Conservation (phyloP, 352 stramenopile genomes). For the Aphanomyces astaci region DNA sequence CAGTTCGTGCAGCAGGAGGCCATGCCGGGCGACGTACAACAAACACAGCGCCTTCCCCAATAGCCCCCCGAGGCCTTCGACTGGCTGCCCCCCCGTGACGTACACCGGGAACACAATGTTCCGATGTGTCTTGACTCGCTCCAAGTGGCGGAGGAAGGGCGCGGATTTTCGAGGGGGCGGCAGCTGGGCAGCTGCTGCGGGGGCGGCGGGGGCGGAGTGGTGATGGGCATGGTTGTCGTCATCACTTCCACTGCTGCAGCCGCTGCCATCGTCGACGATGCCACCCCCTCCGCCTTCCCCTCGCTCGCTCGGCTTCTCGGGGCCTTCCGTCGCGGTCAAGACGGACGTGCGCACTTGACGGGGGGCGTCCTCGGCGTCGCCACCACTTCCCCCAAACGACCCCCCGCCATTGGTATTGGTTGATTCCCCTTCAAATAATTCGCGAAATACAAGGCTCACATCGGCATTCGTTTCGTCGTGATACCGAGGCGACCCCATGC, state of each 20-base stretch:
- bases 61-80: constrained; percentile 52
- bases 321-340: not conserved
- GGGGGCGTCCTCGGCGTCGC: not conserved
- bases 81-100: constrained; percentile 47
- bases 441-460: not conserved
- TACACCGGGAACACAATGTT: constrained; percentile 37
- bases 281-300: not conserved
- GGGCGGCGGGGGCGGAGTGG: not conserved
- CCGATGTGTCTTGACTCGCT: not conserved
- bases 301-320: not conserved
- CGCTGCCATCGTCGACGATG: not conserved
- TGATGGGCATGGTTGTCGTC: not conserved
- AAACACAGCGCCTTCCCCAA: constrained; percentile 74
- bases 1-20: constrained; percentile 81
- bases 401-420: not conserved
- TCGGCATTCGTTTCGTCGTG: not conserved
- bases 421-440: not conserved
- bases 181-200: not conserved
- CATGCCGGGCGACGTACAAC: constrained; percentile 85
- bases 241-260: not conserved
- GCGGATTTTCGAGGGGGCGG: not conserved
- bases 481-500: not conserved
- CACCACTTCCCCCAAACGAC: not conserved
- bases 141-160: not conserved
- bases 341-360: constrained; percentile 10